These are phyloP conservation scores for Chrysophaeum taylorii DNA, from an alignment of 352 stramenopile species.

Conservation along the genomic window DNA sequence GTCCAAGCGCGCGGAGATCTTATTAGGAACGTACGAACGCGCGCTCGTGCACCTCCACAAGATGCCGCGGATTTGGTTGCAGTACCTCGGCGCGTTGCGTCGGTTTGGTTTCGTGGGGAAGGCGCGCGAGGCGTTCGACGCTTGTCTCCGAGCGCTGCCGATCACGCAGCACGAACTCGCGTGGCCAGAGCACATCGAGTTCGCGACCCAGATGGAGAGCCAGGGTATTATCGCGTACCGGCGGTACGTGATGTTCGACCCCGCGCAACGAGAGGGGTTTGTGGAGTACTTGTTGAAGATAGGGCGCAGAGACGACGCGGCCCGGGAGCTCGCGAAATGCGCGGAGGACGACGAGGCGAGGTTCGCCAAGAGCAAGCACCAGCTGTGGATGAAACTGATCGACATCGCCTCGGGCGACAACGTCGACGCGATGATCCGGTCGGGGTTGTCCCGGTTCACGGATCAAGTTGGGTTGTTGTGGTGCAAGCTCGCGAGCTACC, in stretches of 20 bases:
- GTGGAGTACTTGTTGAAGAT: constrained; percentile 46
- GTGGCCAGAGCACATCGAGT: constrained; percentile 81
- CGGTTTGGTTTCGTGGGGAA: constrained; percentile 22
- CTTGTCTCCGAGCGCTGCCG: constrained; percentile 82
- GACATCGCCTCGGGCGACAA: constrained; percentile 88
- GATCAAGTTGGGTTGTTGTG: constrained; percentile 94
- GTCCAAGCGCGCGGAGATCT: neutral
- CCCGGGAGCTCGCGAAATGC: constrained; percentile 60
- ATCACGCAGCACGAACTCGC: constrained; percentile 94
- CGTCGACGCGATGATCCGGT: constrained; percentile 87
- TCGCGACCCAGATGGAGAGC: constrained; percentile 59
- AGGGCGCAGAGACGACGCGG: constrained; percentile 62
- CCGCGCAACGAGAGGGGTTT: constrained; percentile 39
- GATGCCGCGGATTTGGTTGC: constrained; percentile 90
- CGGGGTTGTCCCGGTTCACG: constrained; percentile 74
- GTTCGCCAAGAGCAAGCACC: constrained; percentile 66
- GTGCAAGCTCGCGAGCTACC: constrained; percentile 93
- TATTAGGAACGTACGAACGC: constrained; percentile 54
- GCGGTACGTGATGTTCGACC: constrained; percentile 69
- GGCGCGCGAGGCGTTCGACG: constrained; percentile 77
- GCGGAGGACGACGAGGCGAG: constrained; percentile 57
- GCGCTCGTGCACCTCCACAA: constrained; percentile 78
- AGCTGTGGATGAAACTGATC: constrained; percentile 94
- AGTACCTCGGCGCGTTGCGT: constrained; percentile 40
- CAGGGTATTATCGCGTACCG: constrained; percentile 70